Evolutionary conservation across 2,329 filamentous ascomycete species (phyloP).

Genomic region (Beauveria scarabaeidicola): DNA sequence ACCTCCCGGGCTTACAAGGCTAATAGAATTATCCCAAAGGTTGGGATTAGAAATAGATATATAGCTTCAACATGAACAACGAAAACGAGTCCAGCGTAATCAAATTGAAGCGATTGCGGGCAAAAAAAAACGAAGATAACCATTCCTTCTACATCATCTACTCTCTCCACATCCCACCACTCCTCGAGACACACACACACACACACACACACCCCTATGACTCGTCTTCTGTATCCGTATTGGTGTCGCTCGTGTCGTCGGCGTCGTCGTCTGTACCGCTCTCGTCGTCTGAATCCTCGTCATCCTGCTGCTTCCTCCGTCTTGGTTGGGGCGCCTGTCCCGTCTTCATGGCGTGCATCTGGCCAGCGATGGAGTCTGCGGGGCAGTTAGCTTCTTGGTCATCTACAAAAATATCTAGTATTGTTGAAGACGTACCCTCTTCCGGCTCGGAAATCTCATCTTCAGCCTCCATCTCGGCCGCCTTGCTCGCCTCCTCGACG

Average conservation of each 20-base stretch:
- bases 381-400: constrained; percentile 18
- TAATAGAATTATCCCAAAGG: too few species aligned
- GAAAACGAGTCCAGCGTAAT: neutral
- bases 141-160: neutral
- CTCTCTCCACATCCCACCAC: neutral
- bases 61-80: constrained; percentile 1
- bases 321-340: constrained; percentile 52
- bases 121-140: neutral
- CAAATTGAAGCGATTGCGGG: neutral
- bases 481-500: constrained; percentile 84
- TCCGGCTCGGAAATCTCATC: constrained; percentile 98
- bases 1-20: too few species aligned
- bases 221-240: constrained; percentile 59
- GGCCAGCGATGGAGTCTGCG: constrained; percentile 77
- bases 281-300: constrained; percentile 64
- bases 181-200: neutral
- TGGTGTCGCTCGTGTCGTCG: constrained; percentile 58
- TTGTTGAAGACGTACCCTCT: constrained; percentile 61
- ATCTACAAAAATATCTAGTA: neutral
- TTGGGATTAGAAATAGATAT: too few species aligned
- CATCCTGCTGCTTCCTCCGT: constrained; percentile 34
- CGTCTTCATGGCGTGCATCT: constrained; percentile 81
- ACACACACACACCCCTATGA: constrained; percentile 25
- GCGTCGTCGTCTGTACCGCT: constrained; percentile 68
- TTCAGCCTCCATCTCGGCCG: constrained; percentile 68